Conservation (phyloP, 495 filamentous ascomycete genomes). For the Neurospora discreta region DNA sequence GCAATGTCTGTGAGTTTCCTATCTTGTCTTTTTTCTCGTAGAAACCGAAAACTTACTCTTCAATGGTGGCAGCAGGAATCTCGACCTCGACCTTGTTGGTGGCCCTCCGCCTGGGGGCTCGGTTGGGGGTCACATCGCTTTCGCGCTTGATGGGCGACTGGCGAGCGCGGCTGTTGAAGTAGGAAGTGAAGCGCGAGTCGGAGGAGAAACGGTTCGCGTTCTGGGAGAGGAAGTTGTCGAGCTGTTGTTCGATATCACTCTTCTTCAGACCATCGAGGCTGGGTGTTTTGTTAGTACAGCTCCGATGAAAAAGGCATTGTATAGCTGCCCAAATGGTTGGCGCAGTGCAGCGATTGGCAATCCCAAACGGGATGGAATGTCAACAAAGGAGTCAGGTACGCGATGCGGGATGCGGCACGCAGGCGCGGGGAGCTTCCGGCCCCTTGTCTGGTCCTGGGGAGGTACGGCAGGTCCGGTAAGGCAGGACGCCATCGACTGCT, state of each 20-base stretch:
- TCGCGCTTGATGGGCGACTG: constrained; percentile 73
- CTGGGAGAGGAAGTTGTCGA: constrained; percentile 64
- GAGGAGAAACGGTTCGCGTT: constrained; percentile 49
- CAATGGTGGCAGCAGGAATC: constrained; percentile 10
- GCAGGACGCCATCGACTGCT: neutral
- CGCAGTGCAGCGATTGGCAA: neutral
- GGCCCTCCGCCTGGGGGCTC: constrained; percentile 32
- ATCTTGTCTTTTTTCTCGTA: constrained; percentile 6
- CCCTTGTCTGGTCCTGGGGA: neutral
- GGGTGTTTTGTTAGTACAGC: neutral
- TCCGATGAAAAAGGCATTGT: neutral
- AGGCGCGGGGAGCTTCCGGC: neutral
- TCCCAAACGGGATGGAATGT: neutral
- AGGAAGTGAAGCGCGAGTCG: constrained; percentile 57
- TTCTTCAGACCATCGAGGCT: constrained; percentile 69
- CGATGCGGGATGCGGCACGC: neutral
- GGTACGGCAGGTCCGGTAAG: neutral
- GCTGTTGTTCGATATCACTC: constrained; percentile 62
- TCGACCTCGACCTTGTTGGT: constrained; percentile 39
- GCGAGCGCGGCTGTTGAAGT: constrained; percentile 56
- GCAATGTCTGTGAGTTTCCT: neutral
- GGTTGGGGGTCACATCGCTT: constrained; percentile 4
- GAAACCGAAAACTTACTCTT: constrained; percentile 26
- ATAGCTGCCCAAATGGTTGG: too few species aligned
- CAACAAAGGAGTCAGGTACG: neutral